A percentile compares a stretch with the other conserved stretches of the same genome.
These are phyloP conservation scores for Fusarium sp. DNA, from an alignment of 2,329 filamentous ascomycete species.

Conservation along the genomic window DNA sequence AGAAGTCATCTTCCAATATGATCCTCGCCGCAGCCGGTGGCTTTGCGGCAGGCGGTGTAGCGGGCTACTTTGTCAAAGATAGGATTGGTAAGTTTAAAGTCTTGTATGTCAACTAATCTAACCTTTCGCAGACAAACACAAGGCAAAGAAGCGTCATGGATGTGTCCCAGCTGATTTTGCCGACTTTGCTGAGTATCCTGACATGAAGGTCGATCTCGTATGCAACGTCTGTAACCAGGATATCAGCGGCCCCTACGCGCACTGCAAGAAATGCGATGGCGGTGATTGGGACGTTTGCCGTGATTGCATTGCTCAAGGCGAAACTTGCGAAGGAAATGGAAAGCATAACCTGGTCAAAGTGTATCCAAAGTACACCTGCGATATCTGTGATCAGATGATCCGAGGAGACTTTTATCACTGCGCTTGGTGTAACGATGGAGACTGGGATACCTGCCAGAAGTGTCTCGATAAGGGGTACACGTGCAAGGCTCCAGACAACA, in stretches of 20 bases:
- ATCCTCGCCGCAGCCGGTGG: conserved; percentile 22
- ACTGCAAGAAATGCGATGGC: conserved; percentile 27
- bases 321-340: conserved; percentile 6
- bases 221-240: conserved; percentile 26
- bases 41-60: conserved; percentile 26
- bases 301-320: conserved; percentile 21
- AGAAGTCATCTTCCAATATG: background rate
- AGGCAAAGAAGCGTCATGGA: conserved; percentile 31
- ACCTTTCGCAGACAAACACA: conserved; percentile 14
- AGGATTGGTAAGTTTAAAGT: conserved; percentile 11
- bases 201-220: background rate
- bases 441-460: conserved; percentile 25
- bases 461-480: conserved; percentile 24
- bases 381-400: conserved; percentile 19
- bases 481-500: background rate
- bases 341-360: conserved; percentile 31
- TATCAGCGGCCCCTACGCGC: conserved; percentile 26
- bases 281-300: conserved; percentile 31
- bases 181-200: conserved; percentile 23
- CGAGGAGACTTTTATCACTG: conserved; percentile 25
- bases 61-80: conserved; percentile 29
- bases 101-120: background rate
- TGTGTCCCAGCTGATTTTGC: conserved; percentile 8
- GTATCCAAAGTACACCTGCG: conserved; percentile 25
- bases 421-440: conserved; percentile 4